phyloP scores from a whole-genome alignment of 2,329 filamentous ascomycete species.

The Karstenula rhodostoma region DNA sequence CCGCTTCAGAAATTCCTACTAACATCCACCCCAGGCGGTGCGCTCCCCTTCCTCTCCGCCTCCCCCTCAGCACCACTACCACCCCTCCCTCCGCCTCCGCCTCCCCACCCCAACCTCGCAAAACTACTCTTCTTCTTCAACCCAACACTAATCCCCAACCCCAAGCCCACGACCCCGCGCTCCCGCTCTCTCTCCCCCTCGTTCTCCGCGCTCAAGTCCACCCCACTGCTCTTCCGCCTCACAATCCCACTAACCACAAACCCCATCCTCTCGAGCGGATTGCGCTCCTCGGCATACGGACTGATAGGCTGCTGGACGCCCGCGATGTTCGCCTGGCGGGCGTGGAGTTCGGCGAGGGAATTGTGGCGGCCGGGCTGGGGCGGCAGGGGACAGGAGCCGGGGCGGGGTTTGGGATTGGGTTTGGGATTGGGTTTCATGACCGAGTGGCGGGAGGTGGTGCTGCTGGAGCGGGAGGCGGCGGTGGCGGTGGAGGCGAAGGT shows the following conservation, averaged over 20 bases:
- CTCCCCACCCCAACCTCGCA: background rate
- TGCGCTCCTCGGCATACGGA: conserved; percentile 5
- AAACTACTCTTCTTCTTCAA: background rate
- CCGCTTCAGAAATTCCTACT: background rate
- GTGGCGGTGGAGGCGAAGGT: background rate
- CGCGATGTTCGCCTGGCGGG: conserved; percentile 2
- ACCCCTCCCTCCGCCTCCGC: background rate
- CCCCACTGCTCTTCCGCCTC: conserved; percentile 5
- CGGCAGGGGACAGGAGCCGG: background rate
- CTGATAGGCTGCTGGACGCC: conserved; percentile 8
- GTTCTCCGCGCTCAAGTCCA: background rate
- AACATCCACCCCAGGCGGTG: background rate
- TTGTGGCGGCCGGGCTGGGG: conserved; percentile 9
- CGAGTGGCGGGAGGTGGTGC: background rate
- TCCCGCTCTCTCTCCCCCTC: background rate
- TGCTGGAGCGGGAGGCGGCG: background rate
- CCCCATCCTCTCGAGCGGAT: conserved; percentile 1
- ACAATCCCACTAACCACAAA: conserved; percentile 3
- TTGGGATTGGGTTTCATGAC: too few relatives aligned
- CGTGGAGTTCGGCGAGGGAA: conserved; percentile 11
- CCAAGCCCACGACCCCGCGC: too few relatives aligned
- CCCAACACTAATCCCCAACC: background rate
- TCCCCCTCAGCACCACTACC: too few relatives aligned
- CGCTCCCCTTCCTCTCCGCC: background rate
- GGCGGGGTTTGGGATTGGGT: too few relatives aligned